Conservation (phyloP, 352 stramenopile genomes). For the Elongisporangium anandrum region DNA sequence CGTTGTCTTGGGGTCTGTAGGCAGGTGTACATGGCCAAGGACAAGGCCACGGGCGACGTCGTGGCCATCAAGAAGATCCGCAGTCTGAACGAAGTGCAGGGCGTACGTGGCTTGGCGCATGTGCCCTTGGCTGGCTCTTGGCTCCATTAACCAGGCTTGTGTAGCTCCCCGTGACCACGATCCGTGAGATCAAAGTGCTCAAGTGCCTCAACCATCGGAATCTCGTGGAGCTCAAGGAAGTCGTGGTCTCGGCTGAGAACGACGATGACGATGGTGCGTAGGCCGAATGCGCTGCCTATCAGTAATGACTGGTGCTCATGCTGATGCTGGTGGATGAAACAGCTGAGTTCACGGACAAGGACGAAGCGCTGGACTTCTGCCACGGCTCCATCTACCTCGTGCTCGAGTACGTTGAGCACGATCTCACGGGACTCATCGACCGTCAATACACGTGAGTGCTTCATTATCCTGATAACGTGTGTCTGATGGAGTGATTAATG, state of each 20-base stretch:
- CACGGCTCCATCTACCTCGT: slow-evolving; percentile 86
- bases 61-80: slow-evolving; percentile 91
- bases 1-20: slow-evolving; percentile 22
- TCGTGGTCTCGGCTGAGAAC: slow-evolving; percentile 89
- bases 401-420: slow-evolving; percentile 87
- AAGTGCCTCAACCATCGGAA: slow-evolving; percentile 95
- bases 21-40: slow-evolving; percentile 87
- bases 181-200: slow-evolving; percentile 98
- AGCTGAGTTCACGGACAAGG: slow-evolving; percentile 81
- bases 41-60: slow-evolving; percentile 79
- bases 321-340: neutral
- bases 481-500: neutral
- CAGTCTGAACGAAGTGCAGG: slow-evolving; percentile 87
- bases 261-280: slow-evolving; percentile 72
- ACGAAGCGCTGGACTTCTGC: slow-evolving; percentile 81
- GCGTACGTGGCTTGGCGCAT: slow-evolving; percentile 33
- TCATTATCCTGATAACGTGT: neutral
- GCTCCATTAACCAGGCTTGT: slow-evolving; percentile 1
- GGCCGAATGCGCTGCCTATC: neutral
- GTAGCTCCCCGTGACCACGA: slow-evolving; percentile 92
- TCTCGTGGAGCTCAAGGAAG: slow-evolving; percentile 95
- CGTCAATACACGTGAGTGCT: slow-evolving; percentile 72
- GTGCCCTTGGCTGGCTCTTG: neutral
- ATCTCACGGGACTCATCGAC: slow-evolving; percentile 85
- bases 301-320: slow-evolving; percentile 2